These are phyloP conservation scores for Capronia americana DNA, from an alignment of 2,329 filamentous ascomycete genomes.

Conservation along the genomic window DNA sequence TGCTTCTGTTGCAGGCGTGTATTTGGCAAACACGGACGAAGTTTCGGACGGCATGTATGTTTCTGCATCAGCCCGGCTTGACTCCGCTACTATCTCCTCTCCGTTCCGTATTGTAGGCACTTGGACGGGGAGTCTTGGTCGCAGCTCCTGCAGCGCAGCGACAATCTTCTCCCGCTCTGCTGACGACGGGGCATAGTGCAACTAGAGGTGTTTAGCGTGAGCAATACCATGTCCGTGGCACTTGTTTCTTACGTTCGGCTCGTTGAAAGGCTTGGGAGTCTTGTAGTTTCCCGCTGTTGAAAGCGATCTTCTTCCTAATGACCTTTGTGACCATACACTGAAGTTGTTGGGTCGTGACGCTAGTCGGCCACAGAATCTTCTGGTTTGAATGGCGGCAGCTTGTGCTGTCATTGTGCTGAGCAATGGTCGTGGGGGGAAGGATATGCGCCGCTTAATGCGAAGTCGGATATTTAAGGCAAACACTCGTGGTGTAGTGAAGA, in stretches of 20 bases:
- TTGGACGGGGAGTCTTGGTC: constrained; percentile 45
- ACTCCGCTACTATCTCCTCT: constrained; percentile 15
- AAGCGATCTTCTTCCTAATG: constrained; percentile 22
- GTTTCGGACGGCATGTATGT: constrained; percentile 46
- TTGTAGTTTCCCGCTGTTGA: constrained; percentile 32
- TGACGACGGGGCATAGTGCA: constrained; percentile 42
- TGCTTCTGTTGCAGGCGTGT: constrained; percentile 44
- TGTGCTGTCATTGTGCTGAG: neutral
- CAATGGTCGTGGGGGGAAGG: neutral
- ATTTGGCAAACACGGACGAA: constrained; percentile 47
- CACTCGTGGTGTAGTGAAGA: neutral
- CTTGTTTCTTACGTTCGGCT: constrained; percentile 28
- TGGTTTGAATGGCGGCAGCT: neutral
- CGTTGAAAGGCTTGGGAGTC: constrained; percentile 36
- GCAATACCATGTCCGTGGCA: neutral
- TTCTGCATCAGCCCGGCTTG: constrained; percentile 10
- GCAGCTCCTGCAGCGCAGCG: constrained; percentile 43
- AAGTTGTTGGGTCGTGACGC: neutral
- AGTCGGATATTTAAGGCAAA: neutral
- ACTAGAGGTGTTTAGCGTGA: constrained; percentile 8
- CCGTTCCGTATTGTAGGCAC: constrained; percentile 40
- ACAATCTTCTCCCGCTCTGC: constrained; percentile 46
- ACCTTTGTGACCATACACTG: neutral
- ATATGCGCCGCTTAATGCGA: neutral
- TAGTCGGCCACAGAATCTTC: neutral